phyloP scores from a whole-genome alignment of 2,329 filamentous ascomycete species.

The Claviceps monticola region DNA sequence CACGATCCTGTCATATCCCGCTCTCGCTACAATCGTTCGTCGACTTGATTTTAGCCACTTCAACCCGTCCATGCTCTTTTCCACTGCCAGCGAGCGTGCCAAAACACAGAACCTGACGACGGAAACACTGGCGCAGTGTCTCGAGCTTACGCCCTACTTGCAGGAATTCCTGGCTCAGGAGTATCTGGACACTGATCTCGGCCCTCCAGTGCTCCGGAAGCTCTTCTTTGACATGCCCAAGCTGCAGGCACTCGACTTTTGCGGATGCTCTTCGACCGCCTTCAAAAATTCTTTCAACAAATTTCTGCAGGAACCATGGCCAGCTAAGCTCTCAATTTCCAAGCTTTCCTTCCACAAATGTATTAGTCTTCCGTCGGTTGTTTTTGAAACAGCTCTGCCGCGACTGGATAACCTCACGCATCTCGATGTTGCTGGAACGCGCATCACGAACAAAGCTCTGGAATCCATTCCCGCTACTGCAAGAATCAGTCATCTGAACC shows the following conservation, averaged over 20 bases:
- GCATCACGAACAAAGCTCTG: conserved; percentile 59
- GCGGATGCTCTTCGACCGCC: conserved; percentile 53
- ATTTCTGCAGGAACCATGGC: conserved; percentile 38
- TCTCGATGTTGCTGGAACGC: conserved; percentile 66
- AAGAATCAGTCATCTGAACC: conserved; percentile 60
- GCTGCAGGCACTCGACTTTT: conserved; percentile 60
- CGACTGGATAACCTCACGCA: conserved; percentile 57
- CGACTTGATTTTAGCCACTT: conserved; percentile 78
- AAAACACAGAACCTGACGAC: conserved; percentile 65
- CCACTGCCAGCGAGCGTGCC: conserved; percentile 58
- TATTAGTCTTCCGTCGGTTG: conserved; percentile 49
- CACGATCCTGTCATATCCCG: conserved; percentile 51
- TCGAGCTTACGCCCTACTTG: conserved; percentile 58
- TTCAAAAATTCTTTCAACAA: conserved; percentile 55
- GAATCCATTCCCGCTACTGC: conserved; percentile 58
- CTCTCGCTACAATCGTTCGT: conserved; percentile 61
- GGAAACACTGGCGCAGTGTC: conserved; percentile 55
- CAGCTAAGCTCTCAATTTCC: conserved; percentile 43
- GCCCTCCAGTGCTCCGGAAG: conserved; percentile 53
- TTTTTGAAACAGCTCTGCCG: conserved; percentile 59
- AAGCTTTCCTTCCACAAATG: conserved; percentile 69
- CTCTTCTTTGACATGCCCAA: conserved; percentile 52
- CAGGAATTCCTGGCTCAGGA: conserved; percentile 71
- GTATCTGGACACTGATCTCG: conserved; percentile 64
- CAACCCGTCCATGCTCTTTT: conserved; percentile 64